phyloP scores from a whole-genome alignment of 768 basidiomycete genomes.

The Lepiota brunneoincarnata region DNA sequence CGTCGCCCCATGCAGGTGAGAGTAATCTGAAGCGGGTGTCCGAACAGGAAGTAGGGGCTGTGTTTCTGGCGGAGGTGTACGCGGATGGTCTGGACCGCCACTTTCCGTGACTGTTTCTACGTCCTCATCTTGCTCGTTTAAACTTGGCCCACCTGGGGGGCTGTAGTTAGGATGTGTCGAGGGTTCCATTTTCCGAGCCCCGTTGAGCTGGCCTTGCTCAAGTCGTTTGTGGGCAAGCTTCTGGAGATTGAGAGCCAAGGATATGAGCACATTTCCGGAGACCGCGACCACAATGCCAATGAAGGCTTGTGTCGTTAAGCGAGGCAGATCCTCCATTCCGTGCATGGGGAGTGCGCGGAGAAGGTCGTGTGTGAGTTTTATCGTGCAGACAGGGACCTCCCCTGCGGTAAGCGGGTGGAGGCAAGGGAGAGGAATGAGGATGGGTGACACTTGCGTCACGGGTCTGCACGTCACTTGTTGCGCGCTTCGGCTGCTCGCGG shows the following conservation, averaged over 20 bases:
- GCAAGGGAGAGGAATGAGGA: not conserved
- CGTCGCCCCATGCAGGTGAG: not conserved
- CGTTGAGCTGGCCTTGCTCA: constrained; percentile 22
- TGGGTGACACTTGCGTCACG: not conserved
- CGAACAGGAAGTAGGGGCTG: constrained; percentile 2
- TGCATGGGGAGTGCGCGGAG: not conserved
- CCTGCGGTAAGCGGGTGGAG: no score
- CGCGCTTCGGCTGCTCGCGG: constrained; percentile 12
- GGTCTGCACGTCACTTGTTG: constrained; percentile 7
- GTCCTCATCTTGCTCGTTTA: constrained; percentile 12
- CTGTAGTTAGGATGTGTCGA: not conserved
- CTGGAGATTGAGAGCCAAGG: constrained; percentile 88
- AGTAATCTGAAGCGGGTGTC: not conserved
- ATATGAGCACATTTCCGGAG: constrained; percentile 84
- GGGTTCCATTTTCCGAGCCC: not conserved
- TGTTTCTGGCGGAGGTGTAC: not conserved
- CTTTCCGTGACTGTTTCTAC: constrained; percentile 6
- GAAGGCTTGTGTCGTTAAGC: constrained; percentile 50
- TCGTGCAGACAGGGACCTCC: no score
- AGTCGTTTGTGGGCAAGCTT: constrained; percentile 85
- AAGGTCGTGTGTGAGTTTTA: not conserved
- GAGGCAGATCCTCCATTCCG: constrained; percentile 43
- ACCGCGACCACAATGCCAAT: constrained; percentile 85
- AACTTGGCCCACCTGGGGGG: not conserved
- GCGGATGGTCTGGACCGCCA: not conserved